phyloP scores from a whole-genome alignment of 257 asterid genomes.

The Paraleonurus japonicus region DNA sequence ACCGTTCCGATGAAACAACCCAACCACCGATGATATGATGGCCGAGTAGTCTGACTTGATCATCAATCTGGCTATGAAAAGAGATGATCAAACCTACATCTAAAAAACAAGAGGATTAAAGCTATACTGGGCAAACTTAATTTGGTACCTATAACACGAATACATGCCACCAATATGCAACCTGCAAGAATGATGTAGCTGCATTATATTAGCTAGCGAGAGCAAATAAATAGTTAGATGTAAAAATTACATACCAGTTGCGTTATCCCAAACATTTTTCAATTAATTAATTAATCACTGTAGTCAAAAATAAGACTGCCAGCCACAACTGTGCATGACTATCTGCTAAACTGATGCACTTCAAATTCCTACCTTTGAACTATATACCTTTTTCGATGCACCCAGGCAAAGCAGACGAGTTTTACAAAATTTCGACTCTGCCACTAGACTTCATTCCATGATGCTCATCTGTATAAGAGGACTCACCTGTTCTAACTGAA shows the following conservation, averaged over 20 bases:
- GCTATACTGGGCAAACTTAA: no score
- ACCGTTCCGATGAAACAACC: no score
- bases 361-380: constrained; percentile 26
- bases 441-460: not conserved
- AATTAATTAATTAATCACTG: not conserved
- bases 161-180: not conserved
- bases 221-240: not conserved
- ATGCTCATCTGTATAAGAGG: not conserved
- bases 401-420: constrained; percentile 34
- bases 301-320: constrained; percentile 5
- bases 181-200: constrained; percentile 15
- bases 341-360: constrained; percentile 13
- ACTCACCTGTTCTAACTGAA: constrained; percentile 5
- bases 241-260: constrained; percentile 26
- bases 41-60: no score
- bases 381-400: constrained; percentile 35
- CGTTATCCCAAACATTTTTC: not conserved
- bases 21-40: no score
- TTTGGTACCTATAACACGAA: no score
- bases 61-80: not conserved
- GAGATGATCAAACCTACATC: no score
- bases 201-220: constrained; percentile 14
- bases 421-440: constrained; percentile 35
- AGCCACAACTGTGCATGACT: not conserved
- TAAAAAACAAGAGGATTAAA: no score